Percentiles rank a stretch among this genome's conserved stretches.
phyloP scores from a whole-genome alignment of 2,329 filamentous ascomycete genomes.

The Phaeosphaeriaceae sp. region DNA sequence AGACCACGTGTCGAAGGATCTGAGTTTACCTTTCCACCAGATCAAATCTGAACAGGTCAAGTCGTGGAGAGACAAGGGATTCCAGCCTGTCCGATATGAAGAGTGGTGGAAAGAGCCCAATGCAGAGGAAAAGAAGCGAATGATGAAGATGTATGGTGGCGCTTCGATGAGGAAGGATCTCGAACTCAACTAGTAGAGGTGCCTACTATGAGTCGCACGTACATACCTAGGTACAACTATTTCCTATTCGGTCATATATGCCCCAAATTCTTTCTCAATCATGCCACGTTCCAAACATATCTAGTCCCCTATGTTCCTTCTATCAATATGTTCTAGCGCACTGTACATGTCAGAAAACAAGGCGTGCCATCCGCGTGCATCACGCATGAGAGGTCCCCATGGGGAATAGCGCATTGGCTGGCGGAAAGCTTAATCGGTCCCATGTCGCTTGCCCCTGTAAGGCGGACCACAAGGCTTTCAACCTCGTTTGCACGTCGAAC shows the following conservation, averaged over 20 bases:
- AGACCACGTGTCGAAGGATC: conserved; percentile 19
- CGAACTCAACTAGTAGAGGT: neutral
- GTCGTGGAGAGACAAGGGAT: conserved; percentile 17
- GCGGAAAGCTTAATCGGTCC: conserved; percentile 10
- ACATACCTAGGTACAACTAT: no score
- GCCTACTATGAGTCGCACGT: no score
- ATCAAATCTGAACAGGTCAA: conserved; percentile 14
- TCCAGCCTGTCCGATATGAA: conserved; percentile 9
- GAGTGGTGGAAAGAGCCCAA: conserved; percentile 13
- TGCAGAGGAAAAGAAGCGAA: conserved; percentile 8
- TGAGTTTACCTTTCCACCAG: conserved; percentile 16
- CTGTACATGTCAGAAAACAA: neutral
- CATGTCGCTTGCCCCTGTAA: conserved; percentile 6
- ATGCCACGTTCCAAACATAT: neutral
- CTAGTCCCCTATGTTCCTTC: neutral
- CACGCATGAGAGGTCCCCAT: neutral
- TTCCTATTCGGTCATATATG: neutral
- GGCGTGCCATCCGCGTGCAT: neutral
- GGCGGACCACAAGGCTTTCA: conserved; percentile 16
- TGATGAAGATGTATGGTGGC: conserved; percentile 3
- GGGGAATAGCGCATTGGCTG: neutral
- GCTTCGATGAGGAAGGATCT: conserved; percentile 7
- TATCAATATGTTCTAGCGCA: neutral
- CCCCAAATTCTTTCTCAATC: neutral
- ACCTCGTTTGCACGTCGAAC: neutral